Evolutionary conservation across 441 rosid species (phyloP).

Genomic region (Adansonia gregorii): DNA sequence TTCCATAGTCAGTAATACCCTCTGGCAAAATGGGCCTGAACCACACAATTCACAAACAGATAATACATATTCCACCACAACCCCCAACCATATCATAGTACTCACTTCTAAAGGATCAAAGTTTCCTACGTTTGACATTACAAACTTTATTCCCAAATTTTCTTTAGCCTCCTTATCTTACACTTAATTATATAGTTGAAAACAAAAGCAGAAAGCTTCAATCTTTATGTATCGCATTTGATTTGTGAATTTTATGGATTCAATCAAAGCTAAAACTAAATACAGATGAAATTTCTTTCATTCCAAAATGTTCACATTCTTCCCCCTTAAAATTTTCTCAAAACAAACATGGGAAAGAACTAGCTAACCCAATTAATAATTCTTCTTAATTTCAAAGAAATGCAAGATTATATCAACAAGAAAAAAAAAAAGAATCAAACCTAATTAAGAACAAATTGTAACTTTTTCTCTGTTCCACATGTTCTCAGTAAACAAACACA

Average conservation of each 20-base stretch:
- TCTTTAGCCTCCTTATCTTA: neutral
- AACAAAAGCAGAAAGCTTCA: neutral
- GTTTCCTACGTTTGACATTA: neutral
- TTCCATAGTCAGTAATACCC: slow-evolving; percentile 83
- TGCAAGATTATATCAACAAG: neutral
- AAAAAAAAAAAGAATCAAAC: too few relatives aligned
- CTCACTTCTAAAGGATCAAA: neutral
- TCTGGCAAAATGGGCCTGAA: slow-evolving; percentile 88
- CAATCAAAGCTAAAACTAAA: neutral
- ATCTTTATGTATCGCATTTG: neutral
- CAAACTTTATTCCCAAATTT: neutral
- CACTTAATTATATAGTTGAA: neutral
- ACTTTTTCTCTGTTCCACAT: neutral
- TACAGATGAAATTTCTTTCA: neutral
- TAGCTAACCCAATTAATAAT: neutral
- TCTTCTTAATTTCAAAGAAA: neutral
- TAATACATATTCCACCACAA: neutral
- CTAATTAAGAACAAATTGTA: neutral
- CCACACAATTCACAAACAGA: slow-evolving; percentile 21
- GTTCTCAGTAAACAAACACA: neutral
- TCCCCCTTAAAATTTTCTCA: neutral
- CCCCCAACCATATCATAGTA: neutral
- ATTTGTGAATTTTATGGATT: neutral
- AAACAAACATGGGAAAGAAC: neutral
- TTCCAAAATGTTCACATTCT: neutral